These are phyloP conservation scores for Candida hungchunana DNA, from an alignment of 805 yeast genomes.

Conservation along the genomic window DNA sequence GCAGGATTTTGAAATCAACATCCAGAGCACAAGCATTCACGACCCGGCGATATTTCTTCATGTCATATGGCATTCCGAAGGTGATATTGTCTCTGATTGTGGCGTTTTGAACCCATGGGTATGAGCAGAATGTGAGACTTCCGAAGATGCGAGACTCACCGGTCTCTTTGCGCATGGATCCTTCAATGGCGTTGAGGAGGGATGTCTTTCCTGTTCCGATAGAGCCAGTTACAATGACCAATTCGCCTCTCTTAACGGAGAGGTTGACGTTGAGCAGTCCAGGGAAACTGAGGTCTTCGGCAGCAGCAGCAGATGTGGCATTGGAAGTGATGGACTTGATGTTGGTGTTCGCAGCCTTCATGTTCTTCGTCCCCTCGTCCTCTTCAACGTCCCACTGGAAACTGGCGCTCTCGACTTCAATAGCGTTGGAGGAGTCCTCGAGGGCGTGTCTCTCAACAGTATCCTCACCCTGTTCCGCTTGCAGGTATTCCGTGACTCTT, in stretches of 20 bases:
- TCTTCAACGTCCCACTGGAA: slow-evolving; percentile 53
- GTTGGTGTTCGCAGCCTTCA: slow-evolving; percentile 1
- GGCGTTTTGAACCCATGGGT: slow-evolving; percentile 82
- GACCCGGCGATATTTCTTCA: slow-evolving; percentile 47
- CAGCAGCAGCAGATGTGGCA: slow-evolving; percentile 9
- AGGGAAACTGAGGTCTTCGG: slow-evolving; percentile 27
- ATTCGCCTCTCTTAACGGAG: slow-evolving; percentile 56
- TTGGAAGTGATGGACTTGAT: not conserved
- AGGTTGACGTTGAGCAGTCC: slow-evolving; percentile 51
- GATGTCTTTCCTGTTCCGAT: slow-evolving; percentile 85
- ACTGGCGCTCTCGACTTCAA: slow-evolving; percentile 40
- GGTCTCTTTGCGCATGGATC: slow-evolving; percentile 53
- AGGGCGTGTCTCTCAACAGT: slow-evolving; percentile 28
- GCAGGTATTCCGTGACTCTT: slow-evolving; percentile 45
- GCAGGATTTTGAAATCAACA: slow-evolving; percentile 60
- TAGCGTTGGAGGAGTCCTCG: slow-evolving; percentile 39
- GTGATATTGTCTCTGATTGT: slow-evolving; percentile 70
- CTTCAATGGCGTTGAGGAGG: slow-evolving; percentile 63
- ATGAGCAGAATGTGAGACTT: slow-evolving; percentile 49
- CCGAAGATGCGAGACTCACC: slow-evolving; percentile 58
- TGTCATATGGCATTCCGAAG: slow-evolving; percentile 58
- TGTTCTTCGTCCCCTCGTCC: slow-evolving; percentile 9
- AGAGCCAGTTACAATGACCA: slow-evolving; percentile 70
- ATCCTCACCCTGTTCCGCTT: slow-evolving; percentile 36
- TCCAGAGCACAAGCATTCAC: slow-evolving; percentile 63